These are phyloP conservation scores for Primulina tabacum DNA, from an alignment of 257 asterid genomes.

Conservation along the genomic window DNA sequence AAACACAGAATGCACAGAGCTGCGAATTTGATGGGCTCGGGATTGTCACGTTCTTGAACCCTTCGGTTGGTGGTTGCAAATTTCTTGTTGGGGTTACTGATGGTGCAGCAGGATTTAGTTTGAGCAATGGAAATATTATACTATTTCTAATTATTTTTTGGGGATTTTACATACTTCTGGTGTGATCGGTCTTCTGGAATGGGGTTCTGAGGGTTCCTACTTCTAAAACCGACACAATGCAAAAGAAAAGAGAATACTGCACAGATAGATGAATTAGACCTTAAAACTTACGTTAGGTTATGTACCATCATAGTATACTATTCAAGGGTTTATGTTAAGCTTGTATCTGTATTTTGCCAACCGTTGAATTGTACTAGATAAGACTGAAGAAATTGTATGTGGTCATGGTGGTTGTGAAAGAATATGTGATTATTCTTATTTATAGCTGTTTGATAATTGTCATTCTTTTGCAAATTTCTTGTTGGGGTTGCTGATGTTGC, in stretches of 20 bases:
- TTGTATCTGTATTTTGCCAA: constrained; percentile 2
- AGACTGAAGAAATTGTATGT: not conserved
- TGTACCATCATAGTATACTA: constrained; percentile 1
- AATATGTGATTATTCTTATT: not conserved
- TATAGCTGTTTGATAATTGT: no score
- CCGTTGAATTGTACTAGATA: not conserved
- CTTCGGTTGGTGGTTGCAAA: constrained; percentile 73
- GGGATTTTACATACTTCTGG: constrained; percentile 30
- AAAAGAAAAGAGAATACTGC: constrained; percentile 34
- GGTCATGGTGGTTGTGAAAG: not conserved
- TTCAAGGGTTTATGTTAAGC: constrained; percentile 21
- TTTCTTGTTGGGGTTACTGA: constrained; percentile 82
- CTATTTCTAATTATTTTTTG: constrained; percentile 33
- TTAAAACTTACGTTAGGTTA: constrained; percentile 23
- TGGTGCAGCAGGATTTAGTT: constrained; percentile 35
- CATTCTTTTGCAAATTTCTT: constrained; percentile 58
- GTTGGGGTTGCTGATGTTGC: constrained; percentile 62
- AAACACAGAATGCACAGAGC: constrained; percentile 66
- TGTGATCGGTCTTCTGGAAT: constrained; percentile 34
- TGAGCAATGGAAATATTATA: constrained; percentile 20
- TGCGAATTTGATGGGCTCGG: constrained; percentile 97
- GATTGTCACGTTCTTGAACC: constrained; percentile 86
- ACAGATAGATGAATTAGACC: constrained; percentile 32
- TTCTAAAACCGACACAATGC: constrained; percentile 25
- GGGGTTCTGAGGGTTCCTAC: constrained; percentile 37